Evolutionary conservation across 345 rosid species (phyloP), one percentile per base, ranked within the genome.

Genomic region (Hirschfeldia incana): DNA sequence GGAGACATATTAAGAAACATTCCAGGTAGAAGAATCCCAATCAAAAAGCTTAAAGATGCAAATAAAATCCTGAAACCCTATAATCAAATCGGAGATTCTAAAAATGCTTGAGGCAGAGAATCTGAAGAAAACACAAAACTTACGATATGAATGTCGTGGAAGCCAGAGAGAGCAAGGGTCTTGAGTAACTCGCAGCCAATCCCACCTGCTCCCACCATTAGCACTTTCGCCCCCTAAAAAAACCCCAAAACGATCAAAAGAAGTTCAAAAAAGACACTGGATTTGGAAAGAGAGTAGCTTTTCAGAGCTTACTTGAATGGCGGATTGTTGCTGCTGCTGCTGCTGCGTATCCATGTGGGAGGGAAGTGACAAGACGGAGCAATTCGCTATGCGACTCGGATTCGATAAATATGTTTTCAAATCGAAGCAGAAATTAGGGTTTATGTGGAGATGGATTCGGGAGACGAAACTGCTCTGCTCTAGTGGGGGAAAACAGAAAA

Each of bases 151-250:
- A 96, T 92, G 73, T 96, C 97, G 34, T 82, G 79, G 84, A 96
- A 96, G 34, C 95, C 97, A 62, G 99, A 89, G 59, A 96, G 98
- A 78, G 92, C 94, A 27, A 96, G 97, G 72, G 97, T 93, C 86
- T 96, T 96, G 15, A 96, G 95, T 57, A 96, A 86, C 91, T 96
- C 99, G 76, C 99, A 93, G 42, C 99, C 99, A 80, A 96, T 93
- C 37, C 99, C 97, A 58, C 99, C 99, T 3, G 99, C 99, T 34
- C 99, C 99, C 62, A 96, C 98, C 98, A 96, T 89, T 29, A 96
- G 94, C 78, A 96, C 97, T 88, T 90, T 96, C 83, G 99, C 94
- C 71, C 85, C 90, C 99, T 93, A 72, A 70, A 69, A 69, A 84
- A 2, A 12, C 46, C 74, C 65, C 26, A 26, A 21, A 21, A 75